These are phyloP conservation scores for Durio zibethinus DNA, from an alignment of 345 rosid species.

Conservation along the genomic window DNA sequence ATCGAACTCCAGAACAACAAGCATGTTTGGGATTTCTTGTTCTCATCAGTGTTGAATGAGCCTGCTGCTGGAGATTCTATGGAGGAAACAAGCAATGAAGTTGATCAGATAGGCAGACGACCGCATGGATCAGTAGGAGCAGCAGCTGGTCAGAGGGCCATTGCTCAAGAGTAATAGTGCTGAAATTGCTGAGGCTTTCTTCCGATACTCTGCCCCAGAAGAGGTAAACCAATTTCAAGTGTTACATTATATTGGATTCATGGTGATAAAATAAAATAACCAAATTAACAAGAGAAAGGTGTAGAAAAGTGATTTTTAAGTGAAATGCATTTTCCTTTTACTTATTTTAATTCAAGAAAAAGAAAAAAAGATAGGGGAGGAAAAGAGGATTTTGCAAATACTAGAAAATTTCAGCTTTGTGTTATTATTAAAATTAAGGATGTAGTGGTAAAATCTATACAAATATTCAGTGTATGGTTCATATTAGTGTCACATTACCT, in stretches of 20 bases:
- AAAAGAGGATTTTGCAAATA: background rate
- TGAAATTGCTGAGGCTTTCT: constrained; percentile 70
- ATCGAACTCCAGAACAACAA: constrained; percentile 82
- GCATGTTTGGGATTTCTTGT: constrained; percentile 68
- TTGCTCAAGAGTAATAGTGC: constrained; percentile 81
- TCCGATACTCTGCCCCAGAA: constrained; percentile 82
- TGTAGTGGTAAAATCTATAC: background rate
- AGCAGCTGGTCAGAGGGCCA: constrained; percentile 70
- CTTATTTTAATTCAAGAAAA: background rate
- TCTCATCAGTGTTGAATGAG: constrained; percentile 40
- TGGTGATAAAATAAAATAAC: background rate
- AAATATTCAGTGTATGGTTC: background rate
- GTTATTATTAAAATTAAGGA: background rate
- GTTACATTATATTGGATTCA: background rate
- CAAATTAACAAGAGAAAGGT: background rate
- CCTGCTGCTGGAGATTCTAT: constrained; percentile 27
- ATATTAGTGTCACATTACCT: background rate
- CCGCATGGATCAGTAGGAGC: constrained; percentile 87
- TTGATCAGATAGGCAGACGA: constrained; percentile 18
- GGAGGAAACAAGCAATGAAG: constrained; percentile 26
- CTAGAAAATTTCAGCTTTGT: background rate
- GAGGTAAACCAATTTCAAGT: constrained; percentile 46
- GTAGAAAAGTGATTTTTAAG: background rate
- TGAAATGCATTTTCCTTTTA: background rate
- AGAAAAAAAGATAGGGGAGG: background rate